Percentiles rank a stretch among this genome's conserved stretches.
Evolutionary conservation across 2,329 filamentous ascomycete species (phyloP).

Genomic region (Atkinsonella hypoxylon): DNA sequence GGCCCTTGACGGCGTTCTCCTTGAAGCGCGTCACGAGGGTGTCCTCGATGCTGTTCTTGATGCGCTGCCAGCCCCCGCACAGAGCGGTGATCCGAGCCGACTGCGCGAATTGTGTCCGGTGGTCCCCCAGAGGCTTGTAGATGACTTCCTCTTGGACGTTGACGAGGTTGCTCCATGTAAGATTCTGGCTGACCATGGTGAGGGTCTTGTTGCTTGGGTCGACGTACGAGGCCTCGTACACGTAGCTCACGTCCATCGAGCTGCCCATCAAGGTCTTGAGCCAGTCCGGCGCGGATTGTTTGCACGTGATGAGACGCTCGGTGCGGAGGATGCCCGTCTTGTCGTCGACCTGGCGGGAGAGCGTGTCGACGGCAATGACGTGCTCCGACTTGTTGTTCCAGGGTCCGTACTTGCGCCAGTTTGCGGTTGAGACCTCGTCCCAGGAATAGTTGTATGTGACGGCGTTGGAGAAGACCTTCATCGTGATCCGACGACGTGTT

Average conservation of each 20-base stretch:
- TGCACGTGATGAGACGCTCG: constrained; percentile 51
- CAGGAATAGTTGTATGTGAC: constrained; percentile 96
- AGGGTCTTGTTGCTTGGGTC: constrained; percentile 73
- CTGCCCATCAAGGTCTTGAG: constrained; percentile 64
- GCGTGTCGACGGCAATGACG: constrained; percentile 87
- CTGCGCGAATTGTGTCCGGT: constrained; percentile 72
- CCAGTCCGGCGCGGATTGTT: constrained; percentile 61
- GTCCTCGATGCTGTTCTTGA: constrained; percentile 94
- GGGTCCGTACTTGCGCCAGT: constrained; percentile 97
- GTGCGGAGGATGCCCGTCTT: constrained; percentile 48
- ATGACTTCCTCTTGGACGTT: constrained; percentile 87
- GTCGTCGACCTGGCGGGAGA: constrained; percentile 54
- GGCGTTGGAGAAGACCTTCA: constrained; percentile 91
- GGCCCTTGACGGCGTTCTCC: constrained; percentile 82
- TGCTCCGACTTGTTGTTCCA: constrained; percentile 99
- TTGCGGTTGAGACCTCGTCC: constrained; percentile 94
- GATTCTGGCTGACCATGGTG: constrained; percentile 92
- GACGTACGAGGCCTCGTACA: constrained; percentile 94
- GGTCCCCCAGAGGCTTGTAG: constrained; percentile 52
- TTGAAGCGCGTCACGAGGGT: constrained; percentile 77
- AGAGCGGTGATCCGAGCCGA: constrained; percentile 86
- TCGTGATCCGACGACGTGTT: constrained; percentile 27
- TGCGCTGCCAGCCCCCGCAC: constrained; percentile 93
- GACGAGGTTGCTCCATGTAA: constrained; percentile 85
- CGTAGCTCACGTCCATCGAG: constrained; percentile 67